phyloP scores from a whole-genome alignment of 805 yeast species.

The Lipomyces japonicus region DNA sequence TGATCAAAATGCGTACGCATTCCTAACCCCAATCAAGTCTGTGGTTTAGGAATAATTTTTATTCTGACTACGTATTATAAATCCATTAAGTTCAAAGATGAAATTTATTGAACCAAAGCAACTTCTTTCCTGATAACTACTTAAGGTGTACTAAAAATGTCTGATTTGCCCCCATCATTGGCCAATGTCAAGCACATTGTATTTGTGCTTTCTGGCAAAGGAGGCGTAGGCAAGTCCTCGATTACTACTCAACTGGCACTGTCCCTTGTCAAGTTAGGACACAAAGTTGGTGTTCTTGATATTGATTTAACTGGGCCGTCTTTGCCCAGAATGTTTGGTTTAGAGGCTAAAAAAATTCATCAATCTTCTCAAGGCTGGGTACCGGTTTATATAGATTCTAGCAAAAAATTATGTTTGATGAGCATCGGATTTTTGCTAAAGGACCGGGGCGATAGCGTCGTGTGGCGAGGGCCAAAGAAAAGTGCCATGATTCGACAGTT shows the following conservation, averaged over 20 bases:
- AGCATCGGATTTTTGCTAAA: slow-evolving; percentile 83
- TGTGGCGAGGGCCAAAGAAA: slow-evolving; percentile 98
- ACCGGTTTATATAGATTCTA: slow-evolving; percentile 60
- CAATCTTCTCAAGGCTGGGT: slow-evolving; percentile 88
- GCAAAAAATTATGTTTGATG: slow-evolving; percentile 59
- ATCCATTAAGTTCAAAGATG: no score
- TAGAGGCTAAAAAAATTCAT: slow-evolving; percentile 72
- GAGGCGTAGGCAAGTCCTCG: slow-evolving; percentile 96
- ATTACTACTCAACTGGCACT: slow-evolving; percentile 92
- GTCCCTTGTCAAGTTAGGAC: slow-evolving; percentile 65
- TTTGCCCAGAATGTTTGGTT: slow-evolving; percentile 91
- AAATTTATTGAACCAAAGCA: no score
- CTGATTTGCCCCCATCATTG: slow-evolving; percentile 35
- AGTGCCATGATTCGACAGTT: slow-evolving; percentile 97
- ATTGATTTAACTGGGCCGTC: slow-evolving; percentile 97
- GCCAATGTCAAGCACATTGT: slow-evolving; percentile 67
- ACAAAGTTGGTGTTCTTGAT: slow-evolving; percentile 88
- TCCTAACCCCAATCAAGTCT: no score
- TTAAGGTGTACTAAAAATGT: no score
- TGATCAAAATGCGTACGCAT: no score
- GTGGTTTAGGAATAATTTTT: no score
- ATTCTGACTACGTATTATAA: no score
- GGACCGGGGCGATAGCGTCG: slow-evolving; percentile 83
- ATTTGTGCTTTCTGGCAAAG: slow-evolving; percentile 86
- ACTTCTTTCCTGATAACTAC: no score